Evolutionary conservation across 2,329 filamentous ascomycete species (phyloP).

Genomic region (Talaromyces islandicus): DNA sequence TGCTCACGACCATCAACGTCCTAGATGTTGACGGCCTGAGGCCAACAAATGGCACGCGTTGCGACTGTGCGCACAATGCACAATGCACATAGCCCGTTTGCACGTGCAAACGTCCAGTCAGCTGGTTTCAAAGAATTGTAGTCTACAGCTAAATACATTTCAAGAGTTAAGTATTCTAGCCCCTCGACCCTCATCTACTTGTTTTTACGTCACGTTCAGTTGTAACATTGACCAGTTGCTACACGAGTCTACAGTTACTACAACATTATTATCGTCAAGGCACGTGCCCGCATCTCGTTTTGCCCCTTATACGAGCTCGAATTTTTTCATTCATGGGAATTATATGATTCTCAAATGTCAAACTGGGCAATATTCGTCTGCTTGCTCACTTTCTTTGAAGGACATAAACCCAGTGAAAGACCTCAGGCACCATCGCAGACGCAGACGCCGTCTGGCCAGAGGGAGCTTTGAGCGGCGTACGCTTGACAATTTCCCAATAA

Average conservation of each 20-base stretch:
- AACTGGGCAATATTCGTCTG: background rate
- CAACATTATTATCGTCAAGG: background rate
- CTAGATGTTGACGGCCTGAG: background rate
- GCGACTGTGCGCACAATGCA: background rate
- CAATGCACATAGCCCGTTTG: background rate
- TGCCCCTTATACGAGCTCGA: background rate
- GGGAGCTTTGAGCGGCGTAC: conserved; percentile 26
- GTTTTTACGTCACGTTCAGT: background rate
- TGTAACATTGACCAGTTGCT: background rate
- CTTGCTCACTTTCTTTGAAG: conserved; percentile 13
- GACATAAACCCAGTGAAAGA: conserved; percentile 33
- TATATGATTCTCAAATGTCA: background rate
- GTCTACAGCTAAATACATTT: background rate
- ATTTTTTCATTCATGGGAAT: background rate
- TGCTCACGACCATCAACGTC: background rate
- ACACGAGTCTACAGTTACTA: background rate
- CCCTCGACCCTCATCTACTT: background rate
- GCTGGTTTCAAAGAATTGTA: background rate
- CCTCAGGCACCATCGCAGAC: conserved; percentile 23
- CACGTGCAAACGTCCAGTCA: background rate
- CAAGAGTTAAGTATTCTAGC: background rate
- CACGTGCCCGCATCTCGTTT: background rate
- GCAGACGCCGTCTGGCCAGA: conserved; percentile 20
- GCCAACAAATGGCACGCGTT: background rate
- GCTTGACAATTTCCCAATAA: conserved; percentile 25